A percentile compares a stretch with the other conserved stretches of the same genome.
Conservation (phyloP, 2,329 filamentous ascomycete species). For the Ophiostoma angusticollis region DNA sequence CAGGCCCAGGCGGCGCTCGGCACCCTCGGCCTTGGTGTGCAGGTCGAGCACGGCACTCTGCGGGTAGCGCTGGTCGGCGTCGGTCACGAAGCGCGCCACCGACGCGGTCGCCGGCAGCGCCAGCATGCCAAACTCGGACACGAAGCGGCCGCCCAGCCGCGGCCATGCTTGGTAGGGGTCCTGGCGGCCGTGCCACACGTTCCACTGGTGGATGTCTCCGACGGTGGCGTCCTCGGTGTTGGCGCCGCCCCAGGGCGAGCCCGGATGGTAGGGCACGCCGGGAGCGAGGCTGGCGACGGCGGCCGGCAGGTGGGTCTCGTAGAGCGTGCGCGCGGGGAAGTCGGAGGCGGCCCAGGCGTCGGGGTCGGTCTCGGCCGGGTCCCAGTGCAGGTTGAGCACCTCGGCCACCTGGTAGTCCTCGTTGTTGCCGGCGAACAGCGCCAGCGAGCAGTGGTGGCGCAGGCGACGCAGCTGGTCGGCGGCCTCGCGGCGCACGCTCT, state of each 20-base stretch:
- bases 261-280: constrained; percentile 49
- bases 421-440: constrained; percentile 37
- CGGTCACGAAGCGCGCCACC: constrained; percentile 50
- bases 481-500: constrained; percentile 42
- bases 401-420: background rate
- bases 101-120: constrained; percentile 63
- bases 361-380: constrained; percentile 54
- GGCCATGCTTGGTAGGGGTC: constrained; percentile 63
- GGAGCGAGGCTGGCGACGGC: constrained; percentile 37
- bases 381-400: background rate
- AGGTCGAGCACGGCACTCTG: constrained; percentile 64
- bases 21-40: constrained; percentile 67
- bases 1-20: constrained; percentile 55
- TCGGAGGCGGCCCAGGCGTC: constrained; percentile 62
- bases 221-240: constrained; percentile 47
- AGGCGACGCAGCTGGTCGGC: constrained; percentile 47
- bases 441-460: constrained; percentile 46
- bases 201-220: constrained; percentile 77
- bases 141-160: constrained; percentile 59
- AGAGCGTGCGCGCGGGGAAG: constrained; percentile 66
- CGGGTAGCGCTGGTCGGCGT: constrained; percentile 40
- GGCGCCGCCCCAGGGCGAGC: constrained; percentile 58
- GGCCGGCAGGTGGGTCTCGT: constrained; percentile 59
- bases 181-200: constrained; percentile 55
- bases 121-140: constrained; percentile 72